Base-by-base conservation (phyloP, 225 moss, liverwort and hornwort species). In the Rhytidiadelphus loreus region DNA sequence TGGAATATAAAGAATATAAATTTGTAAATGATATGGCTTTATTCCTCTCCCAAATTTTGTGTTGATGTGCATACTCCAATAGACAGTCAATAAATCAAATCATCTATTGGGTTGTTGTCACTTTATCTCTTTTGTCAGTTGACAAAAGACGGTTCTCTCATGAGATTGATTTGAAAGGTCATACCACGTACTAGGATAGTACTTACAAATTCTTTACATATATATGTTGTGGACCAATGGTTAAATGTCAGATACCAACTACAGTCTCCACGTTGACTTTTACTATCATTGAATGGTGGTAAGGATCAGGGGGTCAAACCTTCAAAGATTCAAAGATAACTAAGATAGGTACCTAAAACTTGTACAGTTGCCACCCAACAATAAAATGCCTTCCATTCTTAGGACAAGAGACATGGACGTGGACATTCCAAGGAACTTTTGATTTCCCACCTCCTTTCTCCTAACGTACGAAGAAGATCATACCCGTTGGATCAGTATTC, bases 281-380 rank as follows among this genome's bases (percentile, higher is more conserved):
- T 12, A 6, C 6, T 7, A 29, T 46, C 17, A 17, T 16, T 44
- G 1, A 44, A 8, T 29, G 3, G 2, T 44, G 3, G 17, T 17
- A 3, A 44, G 0, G 11, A 19, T 73, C 3, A 18, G 0, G 10
- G 3, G 17, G 46, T 17, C 0, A 2, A 46, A 11, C 11, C 11
- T 46, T 46, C 11, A 19, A 46, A 73, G 7, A 73, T 73, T 73
- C 29, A 46, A 46, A 46, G 9, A 44, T 28, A 29, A 43, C 16
- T 16, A 37, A 66, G 29, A 16, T 0, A 73, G 0, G 17, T 73
- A 18, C 9, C 11, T 30, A 72, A 16, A 9, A 28, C 44, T 28
- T 44, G 6, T 29, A 16, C 1, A 72, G 0, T 9, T 71, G 70
- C 13, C 5, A 24, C 0, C 1, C 6, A 43, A 26, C 9, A 25